Evolutionary conservation across 176 grass and related monocot genomes (phyloP), one percentile per base, ranked within the genome.

Genomic region (Zizania latifolia): DNA sequence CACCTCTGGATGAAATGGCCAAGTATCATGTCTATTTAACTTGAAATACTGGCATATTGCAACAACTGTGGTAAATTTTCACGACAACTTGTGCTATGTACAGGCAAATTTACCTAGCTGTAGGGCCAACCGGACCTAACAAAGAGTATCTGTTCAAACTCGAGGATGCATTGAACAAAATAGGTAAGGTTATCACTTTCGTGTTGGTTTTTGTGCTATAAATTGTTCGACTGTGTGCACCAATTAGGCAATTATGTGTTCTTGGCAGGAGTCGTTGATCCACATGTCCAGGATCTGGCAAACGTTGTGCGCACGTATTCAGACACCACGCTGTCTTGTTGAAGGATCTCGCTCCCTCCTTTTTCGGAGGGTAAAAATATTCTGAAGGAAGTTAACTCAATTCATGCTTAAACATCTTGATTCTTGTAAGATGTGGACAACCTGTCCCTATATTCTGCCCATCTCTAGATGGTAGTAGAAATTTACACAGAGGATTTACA

Each of bases 131-230:
- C 59, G 95, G 95, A 92, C 95, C 91, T 55, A 98, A 98, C 44
- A 94, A 57, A 83, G 91, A 94, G 62, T 98, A 98, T 60, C 6
- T 98, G 75, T 94, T 94, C 89, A 90, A 86, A 59, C 86, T 98
- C 1, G 89, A 98, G 72, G 86, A 92, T 24, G 81, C 84, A 1
- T 75, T 98, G 34, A 77, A 86, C 38, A 85, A 92, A 81, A 78
- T 98, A 65, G 94, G 94, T 93, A 68, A 80, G 66, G 32, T 73
- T 38, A 11, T 10, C n/a, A 37, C 4, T 0, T 62, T 19, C 71
- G 1, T 23, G 16, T 68, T 31, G 3, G 12, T 43, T 36, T 68
- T 45, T 28, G 12, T 66, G 77, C 26, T 60, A 30, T 2, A 59
- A 0, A 32, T 22, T 2, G 2, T 64, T 80, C 1, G 39, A 22